A percentile compares a stretch with the other conserved stretches of the same genome.
Evolutionary conservation across 352 stramenopile genomes (phyloP).

Genomic region (Phytophthora aleatoria): DNA sequence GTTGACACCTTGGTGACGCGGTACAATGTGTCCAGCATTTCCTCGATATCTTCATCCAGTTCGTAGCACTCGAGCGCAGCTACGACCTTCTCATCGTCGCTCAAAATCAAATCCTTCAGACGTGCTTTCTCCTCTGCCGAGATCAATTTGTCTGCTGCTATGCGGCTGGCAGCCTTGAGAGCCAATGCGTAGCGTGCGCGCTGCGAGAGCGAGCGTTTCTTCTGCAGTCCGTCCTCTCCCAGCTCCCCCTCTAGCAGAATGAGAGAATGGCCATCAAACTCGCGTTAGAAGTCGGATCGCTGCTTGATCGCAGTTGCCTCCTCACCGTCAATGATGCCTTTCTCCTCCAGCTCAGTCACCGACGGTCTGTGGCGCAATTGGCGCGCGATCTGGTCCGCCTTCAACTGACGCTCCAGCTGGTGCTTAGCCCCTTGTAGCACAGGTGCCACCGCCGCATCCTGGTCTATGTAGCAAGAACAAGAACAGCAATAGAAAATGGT

Average conservation of each 20-base stretch:
- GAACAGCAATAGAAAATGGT: too few relatives aligned
- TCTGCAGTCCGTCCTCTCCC: conserved; percentile 44
- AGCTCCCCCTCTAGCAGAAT: conserved; percentile 70
- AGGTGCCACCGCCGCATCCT: conserved; percentile 51
- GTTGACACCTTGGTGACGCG: conserved; percentile 65
- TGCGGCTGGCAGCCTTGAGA: conserved; percentile 75
- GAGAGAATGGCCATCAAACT: conserved; percentile 1
- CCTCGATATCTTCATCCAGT: conserved; percentile 81
- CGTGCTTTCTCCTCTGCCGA: conserved; percentile 74
- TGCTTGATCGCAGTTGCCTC: conserved; percentile 11
- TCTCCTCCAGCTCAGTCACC: conserved; percentile 74
- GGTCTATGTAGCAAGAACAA: conserved; percentile 28
- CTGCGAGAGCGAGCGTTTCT: conserved; percentile 57
- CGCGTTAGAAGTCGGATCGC: conserved; percentile 1
- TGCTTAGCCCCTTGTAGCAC: conserved; percentile 75
- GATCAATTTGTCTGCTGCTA: conserved; percentile 85
- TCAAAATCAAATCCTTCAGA: conserved; percentile 86
- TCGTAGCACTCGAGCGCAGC: conserved; percentile 85
- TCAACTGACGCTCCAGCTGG: conserved; percentile 74
- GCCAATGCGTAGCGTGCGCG: conserved; percentile 80
- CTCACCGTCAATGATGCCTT: conserved; percentile 75
- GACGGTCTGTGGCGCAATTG: conserved; percentile 76
- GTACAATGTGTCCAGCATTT: conserved; percentile 86
- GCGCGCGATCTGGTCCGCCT: conserved; percentile 66
- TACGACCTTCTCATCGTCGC: conserved; percentile 76